A percentile compares a stretch with the other conserved stretches of the same genome.
These are phyloP conservation scores for Ampelomyces quisqualis DNA, from an alignment of 2,329 filamentous ascomycete genomes.

Conservation along the genomic window DNA sequence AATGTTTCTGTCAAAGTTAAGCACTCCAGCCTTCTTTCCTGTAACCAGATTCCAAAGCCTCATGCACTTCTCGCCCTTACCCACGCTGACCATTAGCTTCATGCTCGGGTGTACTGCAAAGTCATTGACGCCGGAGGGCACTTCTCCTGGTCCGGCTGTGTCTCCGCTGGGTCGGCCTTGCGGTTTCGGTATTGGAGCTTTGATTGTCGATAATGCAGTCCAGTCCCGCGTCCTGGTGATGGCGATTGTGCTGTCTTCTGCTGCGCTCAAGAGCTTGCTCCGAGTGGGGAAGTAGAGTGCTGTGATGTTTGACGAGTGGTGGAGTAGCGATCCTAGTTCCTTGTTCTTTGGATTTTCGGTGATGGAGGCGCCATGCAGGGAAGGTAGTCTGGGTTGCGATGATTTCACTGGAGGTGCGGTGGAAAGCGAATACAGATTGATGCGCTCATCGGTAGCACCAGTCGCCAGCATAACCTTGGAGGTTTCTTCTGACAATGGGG, in stretches of 20 bases:
- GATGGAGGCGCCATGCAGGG: constrained; percentile 70
- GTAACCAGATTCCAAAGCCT: constrained; percentile 95
- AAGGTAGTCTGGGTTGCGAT: constrained; percentile 61
- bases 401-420: constrained; percentile 55
- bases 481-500: constrained; percentile 64
- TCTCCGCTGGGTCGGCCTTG: constrained; percentile 83
- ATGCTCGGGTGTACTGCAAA: constrained; percentile 95
- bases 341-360: constrained; percentile 84
- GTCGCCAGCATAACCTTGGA: constrained; percentile 88
- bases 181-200: constrained; percentile 80
- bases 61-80: constrained; percentile 87
- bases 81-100: constrained; percentile 93
- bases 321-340: constrained; percentile 80
- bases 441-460: constrained; percentile 87
- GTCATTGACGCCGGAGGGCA: constrained; percentile 87
- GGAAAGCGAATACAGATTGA: constrained; percentile 92
- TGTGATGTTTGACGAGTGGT: constrained; percentile 83
- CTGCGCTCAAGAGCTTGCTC: constrained; percentile 81
- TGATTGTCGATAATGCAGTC: constrained; percentile 83
- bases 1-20: constrained; percentile 77
- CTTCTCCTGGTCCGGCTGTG: constrained; percentile 77
- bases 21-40: constrained; percentile 88
- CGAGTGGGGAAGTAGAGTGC: constrained; percentile 78
- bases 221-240: constrained; percentile 87
- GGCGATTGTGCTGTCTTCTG: constrained; percentile 88